Evolutionary conservation across 2,329 filamentous ascomycete genomes (phyloP).

Genomic region (Pseudocercospora vitis): DNA sequence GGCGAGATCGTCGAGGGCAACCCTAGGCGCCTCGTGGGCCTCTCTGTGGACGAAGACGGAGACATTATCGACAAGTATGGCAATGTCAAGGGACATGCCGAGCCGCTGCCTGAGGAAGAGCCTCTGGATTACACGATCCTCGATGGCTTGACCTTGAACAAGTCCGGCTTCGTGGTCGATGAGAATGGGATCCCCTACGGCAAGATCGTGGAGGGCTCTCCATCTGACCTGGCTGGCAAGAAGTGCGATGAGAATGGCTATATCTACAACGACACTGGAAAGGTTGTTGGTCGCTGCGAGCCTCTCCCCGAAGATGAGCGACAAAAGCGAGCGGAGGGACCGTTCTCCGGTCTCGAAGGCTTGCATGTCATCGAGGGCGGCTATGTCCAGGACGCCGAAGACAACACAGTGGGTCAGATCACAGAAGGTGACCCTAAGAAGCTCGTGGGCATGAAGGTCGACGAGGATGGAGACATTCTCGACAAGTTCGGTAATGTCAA

Average conservation of each 20-base stretch:
- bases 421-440: conserved; percentile 61
- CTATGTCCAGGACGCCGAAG: conserved; percentile 74
- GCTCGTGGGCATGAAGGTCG: conserved; percentile 59
- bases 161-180: conserved; percentile 60
- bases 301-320: conserved; percentile 59
- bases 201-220: conserved; percentile 57
- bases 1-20: conserved; percentile 55
- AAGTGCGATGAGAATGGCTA: conserved; percentile 57
- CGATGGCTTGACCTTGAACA: conserved; percentile 64
- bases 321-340: conserved; percentile 60
- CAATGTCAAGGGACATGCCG: conserved; percentile 58
- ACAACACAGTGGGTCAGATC: conserved; percentile 61
- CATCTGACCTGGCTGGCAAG: conserved; percentile 57
- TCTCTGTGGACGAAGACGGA: conserved; percentile 76
- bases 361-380: conserved; percentile 68
- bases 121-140: conserved; percentile 58
- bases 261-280: conserved; percentile 58
- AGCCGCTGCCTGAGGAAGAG: conserved; percentile 53
- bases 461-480: conserved; percentile 63
- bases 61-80: conserved; percentile 76
- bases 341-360: conserved; percentile 66
- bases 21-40: conserved; percentile 68
- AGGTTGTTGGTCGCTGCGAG: conserved; percentile 59
- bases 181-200: conserved; percentile 56
- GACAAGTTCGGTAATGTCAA: conserved; percentile 63